Percentiles rank a stretch among this genome's conserved stretches.
Conservation (phyloP, 257 asterid genomes). For the Solanum gracilifrons region DNA sequence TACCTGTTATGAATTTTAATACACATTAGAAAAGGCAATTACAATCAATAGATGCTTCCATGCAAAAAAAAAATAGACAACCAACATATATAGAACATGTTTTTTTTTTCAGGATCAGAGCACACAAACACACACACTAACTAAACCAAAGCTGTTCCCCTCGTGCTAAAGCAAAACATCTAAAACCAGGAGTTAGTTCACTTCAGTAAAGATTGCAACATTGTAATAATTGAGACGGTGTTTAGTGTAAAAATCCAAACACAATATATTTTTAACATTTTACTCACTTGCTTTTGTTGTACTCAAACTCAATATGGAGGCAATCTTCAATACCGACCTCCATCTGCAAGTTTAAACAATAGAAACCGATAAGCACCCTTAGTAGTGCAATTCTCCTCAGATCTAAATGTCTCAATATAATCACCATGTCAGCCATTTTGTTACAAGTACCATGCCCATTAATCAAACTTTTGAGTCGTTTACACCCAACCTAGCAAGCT, state of each 20-base stretch:
- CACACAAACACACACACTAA: background rate
- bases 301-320: constrained; percentile 97
- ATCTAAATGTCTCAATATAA: background rate
- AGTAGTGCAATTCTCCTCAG: background rate
- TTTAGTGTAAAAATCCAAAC: background rate
- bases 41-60: constrained; percentile 6
- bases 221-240: background rate
- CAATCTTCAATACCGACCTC: constrained; percentile 99
- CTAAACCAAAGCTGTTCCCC: background rate
- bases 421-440: background rate
- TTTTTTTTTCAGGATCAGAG: background rate
- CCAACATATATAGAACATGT: background rate
- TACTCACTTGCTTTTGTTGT: constrained; percentile 94
- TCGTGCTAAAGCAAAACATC: background rate
- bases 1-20: constrained; percentile 49
- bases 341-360: constrained; percentile 55
- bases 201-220: background rate
- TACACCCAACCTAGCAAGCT: background rate
- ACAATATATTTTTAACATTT: background rate
- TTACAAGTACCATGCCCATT: background rate
- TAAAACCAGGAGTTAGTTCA: background rate
- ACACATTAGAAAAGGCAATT: background rate
- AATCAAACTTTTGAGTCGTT: background rate
- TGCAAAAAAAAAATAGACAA: background rate
- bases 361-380: background rate